Conservation (phyloP, 768 basidiomycete species). For the Naematelia aurantialba region DNA sequence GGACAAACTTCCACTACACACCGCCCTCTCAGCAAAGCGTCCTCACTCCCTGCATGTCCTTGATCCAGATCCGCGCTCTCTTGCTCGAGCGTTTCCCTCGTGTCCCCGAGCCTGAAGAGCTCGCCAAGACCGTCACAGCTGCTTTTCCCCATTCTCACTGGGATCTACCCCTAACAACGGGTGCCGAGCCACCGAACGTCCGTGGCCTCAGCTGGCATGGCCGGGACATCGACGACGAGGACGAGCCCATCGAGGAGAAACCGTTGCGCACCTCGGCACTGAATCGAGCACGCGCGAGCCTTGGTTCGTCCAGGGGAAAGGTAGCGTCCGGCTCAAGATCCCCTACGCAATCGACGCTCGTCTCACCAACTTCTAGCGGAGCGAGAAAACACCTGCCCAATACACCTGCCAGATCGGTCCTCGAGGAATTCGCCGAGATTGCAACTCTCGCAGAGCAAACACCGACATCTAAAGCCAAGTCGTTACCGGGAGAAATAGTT, state of each 20-base stretch:
- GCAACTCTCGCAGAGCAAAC: conserved; percentile 42
- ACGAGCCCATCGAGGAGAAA: conserved; percentile 6
- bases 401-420: conserved; percentile 39
- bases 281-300: not conserved
- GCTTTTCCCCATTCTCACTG: conserved; percentile 38
- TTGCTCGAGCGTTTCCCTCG: conserved; percentile 41
- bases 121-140: conserved; percentile 34
- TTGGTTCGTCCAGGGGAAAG: not conserved
- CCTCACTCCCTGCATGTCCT: conserved; percentile 32
- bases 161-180: conserved; percentile 26
- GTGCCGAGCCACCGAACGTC: conserved; percentile 33
- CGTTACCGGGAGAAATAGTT: conserved; percentile 22
- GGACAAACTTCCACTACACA: conserved; percentile 41
- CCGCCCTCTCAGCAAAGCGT: conserved; percentile 28
- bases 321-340: not conserved
- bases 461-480: conserved; percentile 21
- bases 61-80: conserved; percentile 34
- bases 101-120: conserved; percentile 34
- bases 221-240: conserved; percentile 23
- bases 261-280: not conserved
- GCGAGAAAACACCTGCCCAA: conserved; percentile 24
- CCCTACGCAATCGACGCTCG: conserved; percentile 35
- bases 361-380: conserved; percentile 36
- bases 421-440: conserved; percentile 43
- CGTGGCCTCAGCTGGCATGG: conserved; percentile 41